Evolutionary conservation across 2,329 filamentous ascomycete genomes (phyloP).

Genomic region (Neoarthrinium moseri): DNA sequence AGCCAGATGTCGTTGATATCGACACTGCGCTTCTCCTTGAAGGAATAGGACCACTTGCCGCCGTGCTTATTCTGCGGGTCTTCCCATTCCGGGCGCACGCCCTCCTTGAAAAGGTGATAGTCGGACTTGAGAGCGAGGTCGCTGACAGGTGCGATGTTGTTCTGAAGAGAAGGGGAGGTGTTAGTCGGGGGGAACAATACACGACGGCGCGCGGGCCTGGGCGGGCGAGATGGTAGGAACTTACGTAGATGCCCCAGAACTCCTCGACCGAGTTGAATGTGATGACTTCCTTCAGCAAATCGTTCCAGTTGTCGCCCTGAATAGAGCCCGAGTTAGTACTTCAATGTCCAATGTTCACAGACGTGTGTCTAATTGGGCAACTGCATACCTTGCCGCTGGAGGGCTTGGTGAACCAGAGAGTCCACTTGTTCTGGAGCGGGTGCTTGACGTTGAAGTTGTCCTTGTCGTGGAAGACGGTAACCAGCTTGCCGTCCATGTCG

Average conservation of each 20-base stretch:
- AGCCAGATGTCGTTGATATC: conserved; percentile 96
- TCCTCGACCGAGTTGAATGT: conserved; percentile 98
- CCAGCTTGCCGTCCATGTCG: conserved; percentile 56
- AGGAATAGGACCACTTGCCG: conserved; percentile 97
- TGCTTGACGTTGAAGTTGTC: conserved; percentile 99
- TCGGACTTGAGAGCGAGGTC: conserved; percentile 97
- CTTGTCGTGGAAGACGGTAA: conserved; percentile 97
- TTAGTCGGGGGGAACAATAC: too few species aligned
- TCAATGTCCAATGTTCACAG: not conserved
- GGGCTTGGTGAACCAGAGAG: conserved; percentile 98
- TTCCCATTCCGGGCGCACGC: conserved; percentile 97
- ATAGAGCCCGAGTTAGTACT: conserved; percentile 9
- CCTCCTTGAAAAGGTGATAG: conserved; percentile 98
- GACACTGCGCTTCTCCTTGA: conserved; percentile 91
- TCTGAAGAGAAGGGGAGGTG: conserved; percentile 54
- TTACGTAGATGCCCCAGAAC: conserved; percentile 98
- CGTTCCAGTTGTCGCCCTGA: conserved; percentile 97
- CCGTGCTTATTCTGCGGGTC: conserved; percentile 98
- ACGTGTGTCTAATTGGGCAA: conserved; percentile 5
- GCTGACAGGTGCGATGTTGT: conserved; percentile 96
- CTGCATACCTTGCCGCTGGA: conserved; percentile 81
- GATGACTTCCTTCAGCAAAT: conserved; percentile 96
- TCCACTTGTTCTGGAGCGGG: conserved; percentile 96
- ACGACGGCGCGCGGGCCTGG: too few species aligned
- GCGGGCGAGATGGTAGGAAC: too few species aligned